Conservation (phyloP, 352 stramenopile genomes). For the Phytophthora uliginosa region DNA sequence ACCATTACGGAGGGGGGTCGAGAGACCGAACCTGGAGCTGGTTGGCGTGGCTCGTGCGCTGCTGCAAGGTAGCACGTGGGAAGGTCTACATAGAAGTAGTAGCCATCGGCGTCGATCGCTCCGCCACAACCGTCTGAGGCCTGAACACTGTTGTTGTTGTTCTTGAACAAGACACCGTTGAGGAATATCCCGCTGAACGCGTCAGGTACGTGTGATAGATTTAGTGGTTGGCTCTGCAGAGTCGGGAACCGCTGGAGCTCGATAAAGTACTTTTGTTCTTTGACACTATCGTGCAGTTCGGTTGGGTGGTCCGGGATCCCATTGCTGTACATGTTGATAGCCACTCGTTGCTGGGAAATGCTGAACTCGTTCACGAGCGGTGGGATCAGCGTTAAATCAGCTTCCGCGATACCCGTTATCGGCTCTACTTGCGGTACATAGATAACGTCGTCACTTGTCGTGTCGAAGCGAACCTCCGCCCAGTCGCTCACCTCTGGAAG, state of each 20-base stretch:
- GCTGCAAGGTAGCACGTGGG: slow-evolving; percentile 53
- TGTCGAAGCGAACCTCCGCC: slow-evolving; percentile 63
- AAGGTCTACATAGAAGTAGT: slow-evolving; percentile 61
- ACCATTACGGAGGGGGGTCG: slow-evolving; percentile 43
- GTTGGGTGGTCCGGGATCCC: slow-evolving; percentile 58
- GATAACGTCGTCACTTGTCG: slow-evolving; percentile 35
- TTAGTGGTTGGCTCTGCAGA: slow-evolving; percentile 39
- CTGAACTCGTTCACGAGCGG: slow-evolving; percentile 52
- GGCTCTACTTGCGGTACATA: slow-evolving; percentile 69
- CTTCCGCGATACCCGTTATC: slow-evolving; percentile 31
- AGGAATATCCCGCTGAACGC: slow-evolving; percentile 64
- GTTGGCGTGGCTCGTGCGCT: slow-evolving; percentile 15
- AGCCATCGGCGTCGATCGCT: slow-evolving; percentile 46
- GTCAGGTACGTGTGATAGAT: slow-evolving; percentile 17
- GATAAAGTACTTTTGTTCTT: slow-evolving; percentile 67
- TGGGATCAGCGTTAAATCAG: not conserved
- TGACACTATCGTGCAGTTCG: slow-evolving; percentile 12
- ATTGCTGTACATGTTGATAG: slow-evolving; percentile 73
- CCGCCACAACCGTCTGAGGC: slow-evolving; percentile 61
- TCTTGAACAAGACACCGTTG: slow-evolving; percentile 71
- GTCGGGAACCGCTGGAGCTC: slow-evolving; percentile 64
- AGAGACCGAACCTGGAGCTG: not conserved
- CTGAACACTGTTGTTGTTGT: slow-evolving; percentile 9
- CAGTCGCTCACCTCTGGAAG: slow-evolving; percentile 73
- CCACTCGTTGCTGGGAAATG: slow-evolving; percentile 47